Base-by-base conservation (phyloP, 2,329 filamentous ascomycete genomes). In the Fulvia fulva region DNA sequence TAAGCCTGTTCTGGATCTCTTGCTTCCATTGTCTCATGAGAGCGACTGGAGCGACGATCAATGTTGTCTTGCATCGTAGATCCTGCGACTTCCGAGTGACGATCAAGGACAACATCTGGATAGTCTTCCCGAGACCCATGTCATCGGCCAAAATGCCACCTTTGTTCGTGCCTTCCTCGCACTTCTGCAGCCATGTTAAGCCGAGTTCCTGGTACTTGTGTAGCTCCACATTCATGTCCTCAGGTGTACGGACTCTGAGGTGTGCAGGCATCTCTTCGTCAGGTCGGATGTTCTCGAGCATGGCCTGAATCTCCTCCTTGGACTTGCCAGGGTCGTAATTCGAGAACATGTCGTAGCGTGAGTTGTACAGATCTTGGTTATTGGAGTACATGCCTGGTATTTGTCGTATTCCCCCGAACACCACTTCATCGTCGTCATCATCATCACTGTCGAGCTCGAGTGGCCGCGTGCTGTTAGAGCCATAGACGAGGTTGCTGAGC, bases 81-180 rank as follows among this genome's bases (percentile, higher is more conserved):
- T 87, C 80, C 0, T 77, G 73, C 0, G 88, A 84, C n/a, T 81
- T 86, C 5, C 86, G 81, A 5, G 83, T 82, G 12, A 90, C 78
- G 65, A 96, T 88, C 45, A 96, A 80, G 3, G 91, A 84, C 22
- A 97, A 78, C 5, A 89, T 87, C 61, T 93, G 90, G 23, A 96
- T 87, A 0, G 90, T 93, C 74, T 94, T 93, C 7, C 90, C 90
- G 11, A 93, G 77, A 7, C 90, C 90, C 90, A 93, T 94, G 62
- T 91, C 88, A 67, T 91, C 88, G 0, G 87, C 88, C 23, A 92
- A 77, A 56, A 93, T 90, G 22, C 89, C 87, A 19, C 89, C 89
- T 67, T 88, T 91, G 54, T 86, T 85, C 1, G 77, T 80, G 8
- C 89, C 85, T 57, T 83, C 80, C 72, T 93, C 90, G 78, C 87